Evolutionary conservation across 805 yeast species (phyloP).

Genomic region (Zygosaccharomyces bailii): DNA sequence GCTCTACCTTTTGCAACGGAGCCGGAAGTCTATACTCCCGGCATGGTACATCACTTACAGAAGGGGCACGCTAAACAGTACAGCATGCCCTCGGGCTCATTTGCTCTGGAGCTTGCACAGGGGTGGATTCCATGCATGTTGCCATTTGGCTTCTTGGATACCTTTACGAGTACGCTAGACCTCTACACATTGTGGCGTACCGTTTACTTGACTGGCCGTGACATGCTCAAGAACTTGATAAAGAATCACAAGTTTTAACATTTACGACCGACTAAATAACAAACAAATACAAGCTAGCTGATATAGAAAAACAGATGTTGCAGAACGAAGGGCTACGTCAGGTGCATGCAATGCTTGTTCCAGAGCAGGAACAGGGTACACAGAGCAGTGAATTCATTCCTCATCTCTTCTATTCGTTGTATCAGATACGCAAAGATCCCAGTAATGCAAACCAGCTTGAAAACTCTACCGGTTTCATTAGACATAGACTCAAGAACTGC

Average conservation of each 20-base stretch:
- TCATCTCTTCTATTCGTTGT: conserved; percentile 32
- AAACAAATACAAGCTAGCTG: neutral
- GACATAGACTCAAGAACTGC: conserved; percentile 32
- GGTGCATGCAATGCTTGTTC: conserved; percentile 14
- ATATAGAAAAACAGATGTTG: neutral
- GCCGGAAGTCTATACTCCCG: conserved; percentile 78
- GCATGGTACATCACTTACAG: conserved; percentile 75
- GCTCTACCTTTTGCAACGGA: conserved; percentile 58
- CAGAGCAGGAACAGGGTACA: conserved; percentile 10
- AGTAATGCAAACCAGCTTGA: conserved; percentile 33
- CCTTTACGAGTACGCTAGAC: conserved; percentile 77
- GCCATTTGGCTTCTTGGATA: conserved; percentile 89
- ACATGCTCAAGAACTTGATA: conserved; percentile 67
- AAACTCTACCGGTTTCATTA: conserved; percentile 32
- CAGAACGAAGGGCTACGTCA: conserved; percentile 16
- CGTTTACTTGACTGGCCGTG: conserved; percentile 66
- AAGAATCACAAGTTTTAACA: conserved; percentile 61
- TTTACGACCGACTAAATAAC: conserved; percentile 1
- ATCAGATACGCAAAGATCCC: conserved; percentile 35
- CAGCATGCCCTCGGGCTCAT: conserved; percentile 74
- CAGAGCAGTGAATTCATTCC: conserved; percentile 32
- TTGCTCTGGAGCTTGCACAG: conserved; percentile 93
- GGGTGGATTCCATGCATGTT: conserved; percentile 99
- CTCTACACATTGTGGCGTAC: conserved; percentile 65
- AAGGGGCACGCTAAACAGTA: conserved; percentile 82